A percentile compares a stretch with the other conserved stretches of the same genome.
Evolutionary conservation across 2,329 filamentous ascomycete genomes (phyloP).

Genomic region (Exserohilum turcica): DNA sequence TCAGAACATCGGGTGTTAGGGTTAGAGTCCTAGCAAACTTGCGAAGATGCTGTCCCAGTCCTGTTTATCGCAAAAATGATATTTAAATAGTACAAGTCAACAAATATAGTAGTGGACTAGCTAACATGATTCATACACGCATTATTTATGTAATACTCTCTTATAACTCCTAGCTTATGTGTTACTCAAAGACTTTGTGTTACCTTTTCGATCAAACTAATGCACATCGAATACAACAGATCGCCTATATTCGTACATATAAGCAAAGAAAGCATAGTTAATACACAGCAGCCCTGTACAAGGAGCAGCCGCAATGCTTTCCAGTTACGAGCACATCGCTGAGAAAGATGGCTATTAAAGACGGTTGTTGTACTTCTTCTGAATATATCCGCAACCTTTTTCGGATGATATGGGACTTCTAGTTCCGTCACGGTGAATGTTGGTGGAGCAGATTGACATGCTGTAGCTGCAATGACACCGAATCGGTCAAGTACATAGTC

Average conservation of each 20-base stretch:
- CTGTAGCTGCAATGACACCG: constrained; percentile 16
- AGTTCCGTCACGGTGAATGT: background rate
- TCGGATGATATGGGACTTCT: background rate
- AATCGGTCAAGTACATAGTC: constrained; percentile 19
- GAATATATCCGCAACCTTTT: background rate
- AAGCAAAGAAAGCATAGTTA: background rate
- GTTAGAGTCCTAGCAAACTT: background rate
- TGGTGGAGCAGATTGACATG: background rate
- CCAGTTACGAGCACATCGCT: background rate
- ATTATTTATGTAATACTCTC: background rate
- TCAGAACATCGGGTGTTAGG: constrained; percentile 5
- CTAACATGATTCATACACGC: background rate
- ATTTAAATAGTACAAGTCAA: background rate
- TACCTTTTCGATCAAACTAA: background rate
- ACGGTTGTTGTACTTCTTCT: background rate
- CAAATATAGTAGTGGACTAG: background rate
- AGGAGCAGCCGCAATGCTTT: background rate
- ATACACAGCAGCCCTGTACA: background rate
- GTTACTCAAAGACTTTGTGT: background rate
- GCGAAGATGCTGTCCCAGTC: background rate
- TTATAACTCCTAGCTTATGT: background rate
- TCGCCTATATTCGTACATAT: background rate
- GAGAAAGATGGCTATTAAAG: background rate
- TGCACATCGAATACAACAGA: background rate
- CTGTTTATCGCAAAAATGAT: background rate